Percentiles rank a stretch among this genome's conserved stretches.
phyloP scores from a whole-genome alignment of 2,329 filamentous ascomycete genomes.

The Calonectria hongkongensis region DNA sequence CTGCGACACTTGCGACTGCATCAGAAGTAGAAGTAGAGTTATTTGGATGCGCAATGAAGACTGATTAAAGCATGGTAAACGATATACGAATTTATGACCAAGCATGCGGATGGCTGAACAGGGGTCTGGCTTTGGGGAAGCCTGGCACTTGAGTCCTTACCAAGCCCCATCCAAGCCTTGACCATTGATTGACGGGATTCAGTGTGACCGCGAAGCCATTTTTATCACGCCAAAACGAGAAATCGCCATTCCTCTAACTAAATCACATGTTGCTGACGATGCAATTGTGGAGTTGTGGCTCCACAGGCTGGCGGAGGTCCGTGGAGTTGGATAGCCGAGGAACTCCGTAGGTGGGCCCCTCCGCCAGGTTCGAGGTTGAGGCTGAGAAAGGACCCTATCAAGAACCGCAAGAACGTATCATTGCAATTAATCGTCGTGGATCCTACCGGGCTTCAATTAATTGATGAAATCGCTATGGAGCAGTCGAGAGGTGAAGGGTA shows the following conservation, averaged over 20 bases:
- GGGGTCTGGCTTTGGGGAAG: not conserved
- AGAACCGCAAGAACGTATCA: not conserved
- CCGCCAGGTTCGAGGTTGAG: not conserved
- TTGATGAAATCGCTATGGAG: not conserved
- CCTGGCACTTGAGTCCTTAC: not conserved
- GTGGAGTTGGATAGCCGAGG: conserved; percentile 24
- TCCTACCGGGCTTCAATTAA: not conserved
- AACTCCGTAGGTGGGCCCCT: not conserved
- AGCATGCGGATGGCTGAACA: not conserved
- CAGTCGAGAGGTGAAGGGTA: not conserved
- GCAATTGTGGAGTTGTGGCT: not conserved
- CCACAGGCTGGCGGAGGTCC: conserved; percentile 3
- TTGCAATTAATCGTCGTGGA: not conserved
- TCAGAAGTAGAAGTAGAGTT: not conserved
- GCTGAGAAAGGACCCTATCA: not conserved
- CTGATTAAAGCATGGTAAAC: not conserved
- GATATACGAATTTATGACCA: not conserved
- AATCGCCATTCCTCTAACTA: not conserved
- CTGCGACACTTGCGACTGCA: not conserved
- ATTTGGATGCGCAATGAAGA: not conserved
- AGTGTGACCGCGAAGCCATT: conserved; percentile 31
- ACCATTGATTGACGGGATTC: conserved; percentile 25
- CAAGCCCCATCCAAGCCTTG: too few relatives aligned
- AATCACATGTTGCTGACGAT: not conserved
- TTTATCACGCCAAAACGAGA: not conserved